Conservation (phyloP, 495 filamentous ascomycete species). For the Xylaria intraflava region DNA sequence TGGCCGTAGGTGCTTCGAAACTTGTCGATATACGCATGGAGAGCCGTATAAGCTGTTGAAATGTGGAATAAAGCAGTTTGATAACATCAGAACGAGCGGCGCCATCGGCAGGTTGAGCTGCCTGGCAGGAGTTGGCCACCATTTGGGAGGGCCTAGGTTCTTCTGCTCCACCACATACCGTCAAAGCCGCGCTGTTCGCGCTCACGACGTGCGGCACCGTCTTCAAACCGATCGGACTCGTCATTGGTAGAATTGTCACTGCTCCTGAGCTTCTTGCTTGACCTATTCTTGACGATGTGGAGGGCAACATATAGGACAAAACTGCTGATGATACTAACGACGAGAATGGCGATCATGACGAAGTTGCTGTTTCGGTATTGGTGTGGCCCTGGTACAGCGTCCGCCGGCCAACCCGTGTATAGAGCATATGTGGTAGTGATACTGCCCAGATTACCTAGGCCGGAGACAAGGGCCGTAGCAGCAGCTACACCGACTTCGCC, state of each 20-base stretch:
- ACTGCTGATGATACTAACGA: slow-evolving; percentile 66
- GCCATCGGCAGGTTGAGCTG: slow-evolving; percentile 27
- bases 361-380: slow-evolving; percentile 80
- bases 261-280: slow-evolving; percentile 35
- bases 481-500: slow-evolving; percentile 91
- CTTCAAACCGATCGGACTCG: slow-evolving; percentile 41
- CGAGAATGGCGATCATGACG: slow-evolving; percentile 81
- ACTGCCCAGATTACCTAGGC: slow-evolving; percentile 76
- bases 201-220: slow-evolving; percentile 68
- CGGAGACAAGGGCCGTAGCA: slow-evolving; percentile 76
- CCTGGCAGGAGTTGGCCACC: slow-evolving; percentile 7
- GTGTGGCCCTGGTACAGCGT: slow-evolving; percentile 56
- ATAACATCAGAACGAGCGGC: slow-evolving; percentile 20
- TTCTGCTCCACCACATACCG: slow-evolving; percentile 46
- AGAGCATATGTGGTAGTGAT: slow-evolving; percentile 85
- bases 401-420: slow-evolving; percentile 76
- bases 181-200: slow-evolving; percentile 59
- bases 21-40: slow-evolving; percentile 20
- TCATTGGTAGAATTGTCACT: slow-evolving; percentile 36
- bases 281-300: slow-evolving; percentile 51
- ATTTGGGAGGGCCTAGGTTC: slow-evolving; percentile 10
- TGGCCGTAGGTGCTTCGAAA: too few species aligned
- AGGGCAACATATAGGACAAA: slow-evolving; percentile 60
- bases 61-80: background rate
- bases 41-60: background rate